These are phyloP conservation scores for Trichomonascaceae sp. DNA, from an alignment of 1,139 yeast genomes.

Conservation along the genomic window DNA sequence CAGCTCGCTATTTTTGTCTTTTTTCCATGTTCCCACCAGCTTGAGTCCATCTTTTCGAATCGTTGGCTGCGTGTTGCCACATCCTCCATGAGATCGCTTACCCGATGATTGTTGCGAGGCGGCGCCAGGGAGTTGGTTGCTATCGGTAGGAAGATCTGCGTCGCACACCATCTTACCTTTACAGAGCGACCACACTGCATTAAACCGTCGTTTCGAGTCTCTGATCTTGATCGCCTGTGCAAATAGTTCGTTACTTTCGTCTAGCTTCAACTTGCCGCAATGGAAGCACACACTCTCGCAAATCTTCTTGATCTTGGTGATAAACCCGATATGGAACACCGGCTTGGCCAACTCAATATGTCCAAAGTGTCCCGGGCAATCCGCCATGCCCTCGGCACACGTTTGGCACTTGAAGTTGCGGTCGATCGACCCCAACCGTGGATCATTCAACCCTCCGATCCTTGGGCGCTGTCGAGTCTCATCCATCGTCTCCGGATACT, in stretches of 20 bases:
- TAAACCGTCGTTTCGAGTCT: constrained; percentile 91
- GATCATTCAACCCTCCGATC: constrained; percentile 94
- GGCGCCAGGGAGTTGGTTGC: constrained; percentile 16
- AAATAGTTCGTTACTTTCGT: constrained; percentile 69
- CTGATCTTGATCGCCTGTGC: constrained; percentile 80
- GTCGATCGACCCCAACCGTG: constrained; percentile 93
- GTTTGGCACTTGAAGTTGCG: constrained; percentile 96
- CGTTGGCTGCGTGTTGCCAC: constrained; percentile 95
- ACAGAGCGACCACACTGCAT: constrained; percentile 90
- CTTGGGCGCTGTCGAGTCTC: constrained; percentile 91
- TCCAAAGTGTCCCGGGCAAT: constrained; percentile 99
- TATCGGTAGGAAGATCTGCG: constrained; percentile 54
- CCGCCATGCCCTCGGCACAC: constrained; percentile 98
- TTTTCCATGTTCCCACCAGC: constrained; percentile 96
- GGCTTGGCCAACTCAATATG: constrained; percentile 97
- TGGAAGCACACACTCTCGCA: constrained; percentile 97
- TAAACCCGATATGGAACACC: constrained; percentile 89
- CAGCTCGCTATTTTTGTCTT: constrained; percentile 65
- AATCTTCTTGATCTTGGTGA: constrained; percentile 85
- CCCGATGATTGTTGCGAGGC: too few relatives aligned
- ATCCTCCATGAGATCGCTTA: constrained; percentile 72
- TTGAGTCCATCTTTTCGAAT: constrained; percentile 93
- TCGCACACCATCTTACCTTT: constrained; percentile 93
- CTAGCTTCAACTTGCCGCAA: constrained; percentile 87
- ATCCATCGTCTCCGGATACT: constrained; percentile 98